Conservation (phyloP, 768 basidiomycete species). For the Tephrocybe sp. region DNA sequence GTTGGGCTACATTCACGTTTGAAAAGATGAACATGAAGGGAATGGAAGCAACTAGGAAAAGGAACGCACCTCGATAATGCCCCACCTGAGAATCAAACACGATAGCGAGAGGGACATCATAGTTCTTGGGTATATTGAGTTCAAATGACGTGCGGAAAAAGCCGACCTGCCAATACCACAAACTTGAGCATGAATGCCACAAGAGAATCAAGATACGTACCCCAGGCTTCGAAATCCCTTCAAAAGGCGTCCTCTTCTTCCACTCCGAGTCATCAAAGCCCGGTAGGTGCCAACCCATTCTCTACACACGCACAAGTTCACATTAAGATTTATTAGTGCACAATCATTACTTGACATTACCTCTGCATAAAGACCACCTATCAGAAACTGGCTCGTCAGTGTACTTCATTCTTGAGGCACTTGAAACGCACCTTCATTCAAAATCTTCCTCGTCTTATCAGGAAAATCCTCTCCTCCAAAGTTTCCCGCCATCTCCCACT, state of each 20-base stretch:
- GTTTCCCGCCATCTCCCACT: conserved; percentile 18
- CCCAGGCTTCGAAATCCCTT: conserved; percentile 15
- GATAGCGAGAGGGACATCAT: conserved; percentile 16
- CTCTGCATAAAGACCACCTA: conserved; percentile 19
- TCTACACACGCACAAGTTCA: neutral
- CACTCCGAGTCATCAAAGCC: conserved; percentile 17
- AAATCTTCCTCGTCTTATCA: conserved; percentile 16
- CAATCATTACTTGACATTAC: neutral
- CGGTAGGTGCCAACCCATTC: conserved; percentile 19
- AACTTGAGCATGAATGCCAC: neutral
- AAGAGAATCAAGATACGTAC: conserved; percentile 1
- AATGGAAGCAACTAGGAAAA: no score
- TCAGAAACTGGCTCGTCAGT: no score
- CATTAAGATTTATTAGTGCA: neutral
- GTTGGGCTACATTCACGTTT: conserved; percentile 8
- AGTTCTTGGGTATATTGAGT: conserved; percentile 9
- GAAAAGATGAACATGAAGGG: neutral
- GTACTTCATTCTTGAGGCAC: neutral
- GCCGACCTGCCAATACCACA: conserved; percentile 11
- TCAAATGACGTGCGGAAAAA: conserved; percentile 19
- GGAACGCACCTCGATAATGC: conserved; percentile 12
- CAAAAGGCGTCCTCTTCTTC: conserved; percentile 16
- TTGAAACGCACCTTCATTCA: conserved; percentile 14
- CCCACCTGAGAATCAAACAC: conserved; percentile 10
- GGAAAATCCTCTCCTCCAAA: conserved; percentile 15